Evolutionary conservation across 1,139 yeast genomes (phyloP), one percentile per base, ranked within the genome.

Genomic region (Protomyces lactucae-debilis): DNA sequence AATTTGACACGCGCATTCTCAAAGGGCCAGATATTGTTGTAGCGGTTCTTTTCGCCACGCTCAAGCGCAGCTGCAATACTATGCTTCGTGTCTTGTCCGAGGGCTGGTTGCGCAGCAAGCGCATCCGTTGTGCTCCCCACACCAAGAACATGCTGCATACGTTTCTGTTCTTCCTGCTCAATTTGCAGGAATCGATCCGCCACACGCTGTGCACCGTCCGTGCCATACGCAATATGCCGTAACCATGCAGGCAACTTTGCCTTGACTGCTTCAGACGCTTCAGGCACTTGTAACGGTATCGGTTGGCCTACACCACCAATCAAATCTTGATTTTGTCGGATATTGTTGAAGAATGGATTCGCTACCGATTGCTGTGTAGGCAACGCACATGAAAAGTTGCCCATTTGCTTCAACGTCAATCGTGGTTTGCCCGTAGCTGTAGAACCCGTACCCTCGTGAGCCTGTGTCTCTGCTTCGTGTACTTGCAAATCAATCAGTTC

Each of bases 1-100:
- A 83, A 76, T 68, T 80, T 82, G 18, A 90, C 96, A 66, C 96
- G 77, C 12, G 93, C 83, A 71, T 87, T 91, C 70, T 87, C 93
- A 74, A 83, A 89, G n/a, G 95, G 86, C 70, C 88, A 81, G 59
- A 89, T 87, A 73, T 89, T 91, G 68, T 87, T 85, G 76, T 89
- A 89, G 66, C 96, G 76, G 74, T 89, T 89, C 64, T 68, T 77
- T 52, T 74, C 67, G 16, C 95, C 95, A 66, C 81, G 80, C 73
- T 88, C 95, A 63, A 88, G 83, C 1, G 95, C 96, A 35, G 84
- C 83, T 0, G 88, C 85, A 36, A 85, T 77, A 43, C 79, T 74
- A 68, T 82, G 83, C 61, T 53, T 57, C 16, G 23, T 56, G 74
- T 69, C 81, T 14, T 14, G 43, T n/a, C 16, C 16, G 14, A 1